Evolutionary conservation across 1,139 yeast species (phyloP).

Genomic region (Pichia inconspicua): DNA sequence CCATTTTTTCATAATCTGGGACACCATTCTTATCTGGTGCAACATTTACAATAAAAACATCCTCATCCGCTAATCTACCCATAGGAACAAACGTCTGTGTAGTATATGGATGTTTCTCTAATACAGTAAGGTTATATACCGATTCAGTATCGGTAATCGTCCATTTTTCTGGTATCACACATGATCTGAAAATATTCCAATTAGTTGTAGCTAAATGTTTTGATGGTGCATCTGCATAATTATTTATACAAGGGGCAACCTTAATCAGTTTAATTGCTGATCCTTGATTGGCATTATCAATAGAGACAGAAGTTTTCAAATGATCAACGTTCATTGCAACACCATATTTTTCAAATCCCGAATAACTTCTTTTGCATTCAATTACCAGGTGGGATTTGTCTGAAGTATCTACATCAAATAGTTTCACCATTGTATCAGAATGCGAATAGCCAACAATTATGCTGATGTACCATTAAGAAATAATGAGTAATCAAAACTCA

Average conservation of each 20-base stretch:
- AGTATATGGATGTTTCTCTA: conserved; percentile 87
- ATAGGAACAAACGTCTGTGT: conserved; percentile 87
- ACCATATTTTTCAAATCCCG: conserved; percentile 43
- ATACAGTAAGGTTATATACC: conserved; percentile 53
- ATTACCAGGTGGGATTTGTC: conserved; percentile 8
- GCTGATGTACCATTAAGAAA: background rate
- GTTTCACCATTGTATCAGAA: conserved; percentile 6
- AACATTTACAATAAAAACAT: conserved; percentile 72
- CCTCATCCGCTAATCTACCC: conserved; percentile 49
- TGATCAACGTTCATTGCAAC: conserved; percentile 48
- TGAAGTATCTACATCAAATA: conserved; percentile 8
- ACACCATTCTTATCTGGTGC: conserved; percentile 45
- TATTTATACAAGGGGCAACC: conserved; percentile 61
- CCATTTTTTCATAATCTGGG: conserved; percentile 54
- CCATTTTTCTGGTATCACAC: conserved; percentile 61
- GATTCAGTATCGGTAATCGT: conserved; percentile 21
- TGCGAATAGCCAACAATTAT: too few relatives aligned
- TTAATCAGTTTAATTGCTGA: conserved; percentile 74
- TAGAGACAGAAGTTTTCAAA: conserved; percentile 34
- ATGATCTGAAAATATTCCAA: conserved; percentile 78
- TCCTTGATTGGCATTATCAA: conserved; percentile 80
- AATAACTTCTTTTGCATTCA: conserved; percentile 14
- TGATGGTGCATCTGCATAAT: conserved; percentile 41
- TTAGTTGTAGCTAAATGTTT: conserved; percentile 44
- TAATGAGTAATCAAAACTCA: background rate